Base-by-base conservation (phyloP, 2,329 filamentous ascomycete species). In the Chrysosporium queenslandicum region DNA sequence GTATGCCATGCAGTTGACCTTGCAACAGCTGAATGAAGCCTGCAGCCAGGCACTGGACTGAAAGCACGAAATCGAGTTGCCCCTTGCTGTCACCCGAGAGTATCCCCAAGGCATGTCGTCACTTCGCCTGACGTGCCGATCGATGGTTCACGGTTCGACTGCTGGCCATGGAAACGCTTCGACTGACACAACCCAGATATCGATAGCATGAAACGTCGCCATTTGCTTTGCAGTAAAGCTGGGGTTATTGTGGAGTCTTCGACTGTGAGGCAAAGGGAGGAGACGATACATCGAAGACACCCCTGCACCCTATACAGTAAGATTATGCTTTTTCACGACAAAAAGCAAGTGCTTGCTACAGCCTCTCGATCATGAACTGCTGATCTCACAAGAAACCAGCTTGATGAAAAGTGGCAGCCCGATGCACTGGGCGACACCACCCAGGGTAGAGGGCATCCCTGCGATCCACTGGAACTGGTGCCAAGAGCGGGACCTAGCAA, bases 401-500 rank as follows among this genome's bases (percentile, higher is more conserved):
- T 6, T 16, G 34, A 11, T 16, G 6, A 14, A 12, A n/a, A 37
- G 34, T 37, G 34, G 34, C 36, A 16, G n/a, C 18, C 4, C 11
- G 8, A 25, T 18, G 25, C 25, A 32, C 25, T 20, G 42, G 14
- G 25, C 23, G 18, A n/a, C 21, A n/a, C 3, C 16, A 9, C 8
- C 16, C 9, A 14, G 11, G 41, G 12, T 18, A 29, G 18, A 6
- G 21, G 3, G 40, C 21, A n/a, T 16, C 8, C 21, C 40, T 20
- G 2, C 8, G 20, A 40, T 21, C 34, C 46, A 18, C 32, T 48
- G 25, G 46, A 21, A 39, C 32, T 48, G 4, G 30, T 41, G 46
- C 46, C 46, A 40, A 49, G 46, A 41, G 25, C 18, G 36, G 46
- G 36, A 39, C 34, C 34, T 49, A 34, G n/a, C 34, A 40, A 20